phyloP scores from a whole-genome alignment of 2,329 filamentous ascomycete genomes.

The Onygenales sp. region DNA sequence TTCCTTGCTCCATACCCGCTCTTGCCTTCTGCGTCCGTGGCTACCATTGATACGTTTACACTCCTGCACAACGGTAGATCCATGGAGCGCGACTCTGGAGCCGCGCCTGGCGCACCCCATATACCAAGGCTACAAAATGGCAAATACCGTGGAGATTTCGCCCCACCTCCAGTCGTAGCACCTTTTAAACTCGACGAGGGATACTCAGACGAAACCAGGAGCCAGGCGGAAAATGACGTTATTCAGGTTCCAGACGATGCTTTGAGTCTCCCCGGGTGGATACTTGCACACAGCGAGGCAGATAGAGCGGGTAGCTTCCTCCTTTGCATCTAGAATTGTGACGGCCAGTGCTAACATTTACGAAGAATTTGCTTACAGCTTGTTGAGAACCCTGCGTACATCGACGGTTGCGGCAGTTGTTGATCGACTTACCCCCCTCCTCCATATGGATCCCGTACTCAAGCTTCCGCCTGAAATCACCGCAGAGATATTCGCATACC shows the following conservation, averaged over 20 bases:
- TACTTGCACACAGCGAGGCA: conserved; percentile 44
- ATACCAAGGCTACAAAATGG: conserved; percentile 18
- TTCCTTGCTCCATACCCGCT: too few species aligned
- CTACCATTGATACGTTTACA: background rate
- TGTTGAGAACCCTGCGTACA: conserved; percentile 70
- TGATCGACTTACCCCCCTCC: conserved; percentile 65
- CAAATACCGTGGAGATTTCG: conserved; percentile 19
- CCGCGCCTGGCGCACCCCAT: conserved; percentile 16
- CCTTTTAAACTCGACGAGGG: conserved; percentile 67
- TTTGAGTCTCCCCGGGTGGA: conserved; percentile 43
- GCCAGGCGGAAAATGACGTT: conserved; percentile 32
- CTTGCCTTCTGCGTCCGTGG: background rate
- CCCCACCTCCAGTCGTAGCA: conserved; percentile 21
- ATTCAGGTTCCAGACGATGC: conserved; percentile 29
- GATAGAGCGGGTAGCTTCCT: conserved; percentile 43
- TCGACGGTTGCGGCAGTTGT: conserved; percentile 73
- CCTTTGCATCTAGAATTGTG: background rate
- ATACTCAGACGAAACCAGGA: conserved; percentile 67
- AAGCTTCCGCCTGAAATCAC: conserved; percentile 86
- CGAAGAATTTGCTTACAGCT: conserved; percentile 67
- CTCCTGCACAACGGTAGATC: conserved; percentile 4
- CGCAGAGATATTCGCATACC: conserved; percentile 76
- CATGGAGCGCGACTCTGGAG: conserved; percentile 23
- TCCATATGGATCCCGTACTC: conserved; percentile 86
- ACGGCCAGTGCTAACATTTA: background rate